Evolutionary conservation across 78 protist genomes (phyloP).

Genomic region (Dictyostelium intermedium): DNA sequence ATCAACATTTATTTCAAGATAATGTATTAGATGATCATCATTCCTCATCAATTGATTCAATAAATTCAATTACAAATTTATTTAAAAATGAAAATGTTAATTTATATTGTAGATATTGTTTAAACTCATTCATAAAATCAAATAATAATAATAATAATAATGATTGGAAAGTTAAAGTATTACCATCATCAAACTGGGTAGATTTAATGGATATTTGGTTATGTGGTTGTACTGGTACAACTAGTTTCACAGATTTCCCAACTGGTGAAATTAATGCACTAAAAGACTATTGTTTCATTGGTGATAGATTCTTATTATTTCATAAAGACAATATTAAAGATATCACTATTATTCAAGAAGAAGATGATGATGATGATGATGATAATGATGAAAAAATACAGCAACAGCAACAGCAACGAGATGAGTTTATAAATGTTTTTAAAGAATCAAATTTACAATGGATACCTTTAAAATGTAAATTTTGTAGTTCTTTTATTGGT

Average conservation of each 20-base stretch:
- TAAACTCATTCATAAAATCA: neutral
- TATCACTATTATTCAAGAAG: neutral
- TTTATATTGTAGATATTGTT: slow-evolving; percentile 21
- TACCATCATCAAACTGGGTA: slow-evolving; percentile 61
- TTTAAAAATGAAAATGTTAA: neutral
- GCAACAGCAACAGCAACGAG: too few relatives aligned
- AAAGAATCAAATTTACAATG: neutral
- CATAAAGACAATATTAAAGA: slow-evolving; percentile 20
- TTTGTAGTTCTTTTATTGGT: slow-evolving; percentile 10
- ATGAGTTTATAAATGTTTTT: neutral
- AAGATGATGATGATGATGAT: neutral
- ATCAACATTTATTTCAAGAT: slow-evolving; percentile 4
- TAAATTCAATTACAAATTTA: neutral
- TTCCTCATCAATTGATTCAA: neutral
- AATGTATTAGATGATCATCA: slow-evolving; percentile 27
- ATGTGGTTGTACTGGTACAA: slow-evolving; percentile 66
- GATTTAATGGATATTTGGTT: slow-evolving; percentile 69
- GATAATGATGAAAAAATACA: too few relatives aligned
- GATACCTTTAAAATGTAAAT: neutral
- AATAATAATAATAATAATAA: neutral
- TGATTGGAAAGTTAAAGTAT: neutral
- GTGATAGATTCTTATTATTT: slow-evolving; percentile 39
- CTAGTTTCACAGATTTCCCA: slow-evolving; percentile 31
- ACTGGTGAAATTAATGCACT: slow-evolving; percentile 15
- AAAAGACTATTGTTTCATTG: slow-evolving; percentile 10